Evolutionary conservation across 306 rosid genomes (phyloP).

Genomic region (Biancaea sappan): DNA sequence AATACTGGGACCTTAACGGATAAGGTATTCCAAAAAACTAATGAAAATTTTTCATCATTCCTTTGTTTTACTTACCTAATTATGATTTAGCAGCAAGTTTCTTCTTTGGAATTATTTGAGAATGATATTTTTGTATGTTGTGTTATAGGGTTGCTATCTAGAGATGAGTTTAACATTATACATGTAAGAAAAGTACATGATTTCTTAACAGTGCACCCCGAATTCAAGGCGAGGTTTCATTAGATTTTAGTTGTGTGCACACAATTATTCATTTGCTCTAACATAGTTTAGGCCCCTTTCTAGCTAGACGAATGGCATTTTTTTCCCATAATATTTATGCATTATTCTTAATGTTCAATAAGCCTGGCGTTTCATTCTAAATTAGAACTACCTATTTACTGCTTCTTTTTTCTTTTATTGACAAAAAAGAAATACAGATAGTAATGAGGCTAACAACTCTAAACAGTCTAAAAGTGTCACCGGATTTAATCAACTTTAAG

Average conservation of each 20-base stretch:
- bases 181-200: constrained; percentile 26
- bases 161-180: constrained; percentile 12
- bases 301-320: not conserved
- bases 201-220: constrained; percentile 27
- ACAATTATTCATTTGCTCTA: constrained; percentile 21
- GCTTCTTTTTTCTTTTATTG: not conserved
- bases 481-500: not conserved
- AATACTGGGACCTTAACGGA: constrained; percentile 22
- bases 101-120: constrained; percentile 31
- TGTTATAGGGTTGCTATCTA: not conserved
- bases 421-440: not conserved
- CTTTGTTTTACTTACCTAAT: constrained; percentile 33
- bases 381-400: not conserved
- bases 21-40: constrained; percentile 33
- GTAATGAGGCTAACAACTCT: not conserved
- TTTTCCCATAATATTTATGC: constrained; percentile 9
- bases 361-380: not conserved
- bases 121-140: constrained; percentile 22
- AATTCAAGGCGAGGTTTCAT: constrained; percentile 14
- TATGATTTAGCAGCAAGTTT: constrained; percentile 25
- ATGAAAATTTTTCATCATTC: constrained; percentile 26
- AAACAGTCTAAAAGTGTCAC: not conserved
- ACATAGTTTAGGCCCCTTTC: constrained; percentile 13
- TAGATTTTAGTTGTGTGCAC: constrained; percentile 24
- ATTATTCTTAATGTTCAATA: constrained; percentile 14